These are phyloP conservation scores for Suillus sp. DNA, from an alignment of 768 basidiomycete species.

Conservation along the genomic window DNA sequence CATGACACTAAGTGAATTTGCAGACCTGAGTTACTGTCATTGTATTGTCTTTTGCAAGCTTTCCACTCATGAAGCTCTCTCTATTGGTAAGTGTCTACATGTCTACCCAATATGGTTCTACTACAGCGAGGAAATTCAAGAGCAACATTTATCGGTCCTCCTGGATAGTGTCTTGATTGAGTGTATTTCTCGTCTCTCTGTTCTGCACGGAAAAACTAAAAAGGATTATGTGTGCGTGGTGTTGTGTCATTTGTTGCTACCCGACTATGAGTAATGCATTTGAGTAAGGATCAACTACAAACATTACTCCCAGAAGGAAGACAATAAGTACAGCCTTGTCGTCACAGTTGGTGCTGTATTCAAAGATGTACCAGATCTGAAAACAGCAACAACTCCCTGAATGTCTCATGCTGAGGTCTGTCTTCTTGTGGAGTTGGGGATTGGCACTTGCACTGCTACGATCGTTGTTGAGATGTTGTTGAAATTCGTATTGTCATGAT, in stretches of 20 bases:
- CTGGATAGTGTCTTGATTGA: not conserved
- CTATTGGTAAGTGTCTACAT: not conserved
- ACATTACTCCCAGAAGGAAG: no score
- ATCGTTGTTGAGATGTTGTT: not conserved
- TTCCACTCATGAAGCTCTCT: not conserved
- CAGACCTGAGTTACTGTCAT: no score
- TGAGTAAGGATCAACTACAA: not conserved
- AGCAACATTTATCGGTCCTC: not conserved
- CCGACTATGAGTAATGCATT: not conserved
- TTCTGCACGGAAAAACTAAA: not conserved
- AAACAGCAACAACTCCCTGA: no score
- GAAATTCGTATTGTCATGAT: not conserved
- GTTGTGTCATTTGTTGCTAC: not conserved
- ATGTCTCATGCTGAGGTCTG: no score
- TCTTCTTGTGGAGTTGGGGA: no score
- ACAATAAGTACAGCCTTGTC: no score
- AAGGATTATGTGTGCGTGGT: not conserved
- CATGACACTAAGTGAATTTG: no score
- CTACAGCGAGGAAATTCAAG: not conserved
- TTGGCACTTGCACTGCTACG: no score
- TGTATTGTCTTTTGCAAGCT: no score
- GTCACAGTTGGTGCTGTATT: no score
- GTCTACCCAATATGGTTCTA: not conserved
- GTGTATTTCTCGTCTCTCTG: not conserved
- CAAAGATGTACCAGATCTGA: no score